Evolutionary conservation across 2,329 filamentous ascomycete species (phyloP).

Genomic region (Lasiodiplodia sp.): DNA sequence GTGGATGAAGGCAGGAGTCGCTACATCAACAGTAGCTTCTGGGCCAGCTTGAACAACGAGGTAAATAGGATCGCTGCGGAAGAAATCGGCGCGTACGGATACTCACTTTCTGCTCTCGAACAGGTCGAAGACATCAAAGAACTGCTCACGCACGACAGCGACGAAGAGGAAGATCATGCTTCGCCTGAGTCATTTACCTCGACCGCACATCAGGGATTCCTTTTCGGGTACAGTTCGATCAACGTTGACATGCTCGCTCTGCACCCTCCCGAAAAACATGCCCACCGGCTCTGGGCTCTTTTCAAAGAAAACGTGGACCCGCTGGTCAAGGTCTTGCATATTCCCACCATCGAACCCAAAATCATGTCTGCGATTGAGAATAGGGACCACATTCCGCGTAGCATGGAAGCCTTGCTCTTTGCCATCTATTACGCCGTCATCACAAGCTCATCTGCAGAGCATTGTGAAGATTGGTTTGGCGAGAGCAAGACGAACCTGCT

Average conservation of each 20-base stretch:
- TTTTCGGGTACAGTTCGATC: constrained; percentile 76
- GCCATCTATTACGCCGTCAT: constrained; percentile 68
- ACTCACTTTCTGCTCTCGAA: constrained; percentile 27
- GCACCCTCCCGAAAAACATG: constrained; percentile 71
- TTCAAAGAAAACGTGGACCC: constrained; percentile 79
- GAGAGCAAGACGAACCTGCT: constrained; percentile 60
- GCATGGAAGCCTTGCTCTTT: constrained; percentile 67
- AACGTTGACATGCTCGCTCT: constrained; percentile 70
- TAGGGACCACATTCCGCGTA: constrained; percentile 64
- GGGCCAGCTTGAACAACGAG: constrained; percentile 78
- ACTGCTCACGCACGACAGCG: constrained; percentile 68
- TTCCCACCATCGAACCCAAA: constrained; percentile 69
- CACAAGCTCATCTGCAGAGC: constrained; percentile 57
- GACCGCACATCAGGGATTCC: constrained; percentile 69
- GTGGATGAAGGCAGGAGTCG: constrained; percentile 73
- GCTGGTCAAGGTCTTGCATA: constrained; percentile 73
- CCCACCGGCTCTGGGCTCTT: constrained; percentile 72
- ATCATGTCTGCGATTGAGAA: constrained; percentile 68
- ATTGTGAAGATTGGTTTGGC: constrained; percentile 58
- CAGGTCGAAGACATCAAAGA: constrained; percentile 69
- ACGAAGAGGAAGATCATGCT: constrained; percentile 64
- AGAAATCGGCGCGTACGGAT: not conserved
- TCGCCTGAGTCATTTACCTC: constrained; percentile 46
- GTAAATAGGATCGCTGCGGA: constrained; percentile 48
- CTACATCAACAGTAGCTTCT: constrained; percentile 80